Conservation (phyloP, 257 asterid species). For the Salvia rosmarinus region DNA sequence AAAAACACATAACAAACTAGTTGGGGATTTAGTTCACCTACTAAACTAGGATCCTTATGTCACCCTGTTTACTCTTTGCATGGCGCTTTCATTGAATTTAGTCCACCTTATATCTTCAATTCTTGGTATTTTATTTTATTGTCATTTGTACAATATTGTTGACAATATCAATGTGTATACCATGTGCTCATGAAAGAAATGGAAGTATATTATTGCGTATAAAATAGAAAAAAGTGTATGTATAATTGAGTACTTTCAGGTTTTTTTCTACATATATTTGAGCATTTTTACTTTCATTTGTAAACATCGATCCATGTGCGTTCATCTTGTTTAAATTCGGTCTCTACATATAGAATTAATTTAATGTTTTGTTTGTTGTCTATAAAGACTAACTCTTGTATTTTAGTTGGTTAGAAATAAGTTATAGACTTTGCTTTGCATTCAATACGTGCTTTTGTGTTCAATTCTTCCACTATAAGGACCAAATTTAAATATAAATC, state of each 20-base stretch:
- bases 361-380: neutral
- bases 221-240: neutral
- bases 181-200: neutral
- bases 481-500: neutral
- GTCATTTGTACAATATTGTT: neutral
- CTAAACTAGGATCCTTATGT: conserved; percentile 48
- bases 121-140: neutral
- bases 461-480: neutral
- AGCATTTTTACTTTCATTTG: neutral
- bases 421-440: neutral
- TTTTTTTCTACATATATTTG: neutral
- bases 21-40: conserved; percentile 66
- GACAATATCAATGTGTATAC: neutral
- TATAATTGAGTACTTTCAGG: neutral
- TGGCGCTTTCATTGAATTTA: neutral
- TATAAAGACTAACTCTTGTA: no score
- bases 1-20: neutral
- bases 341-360: neutral
- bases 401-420: neutral
- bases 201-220: neutral
- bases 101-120: neutral
- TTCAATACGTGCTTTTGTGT: neutral
- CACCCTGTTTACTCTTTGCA: conserved; percentile 29
- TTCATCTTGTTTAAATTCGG: neutral
- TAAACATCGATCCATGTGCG: neutral